phyloP scores from a whole-genome alignment of 2,329 filamentous ascomycete genomes.

The Simplicillium aogashimaense region DNA sequence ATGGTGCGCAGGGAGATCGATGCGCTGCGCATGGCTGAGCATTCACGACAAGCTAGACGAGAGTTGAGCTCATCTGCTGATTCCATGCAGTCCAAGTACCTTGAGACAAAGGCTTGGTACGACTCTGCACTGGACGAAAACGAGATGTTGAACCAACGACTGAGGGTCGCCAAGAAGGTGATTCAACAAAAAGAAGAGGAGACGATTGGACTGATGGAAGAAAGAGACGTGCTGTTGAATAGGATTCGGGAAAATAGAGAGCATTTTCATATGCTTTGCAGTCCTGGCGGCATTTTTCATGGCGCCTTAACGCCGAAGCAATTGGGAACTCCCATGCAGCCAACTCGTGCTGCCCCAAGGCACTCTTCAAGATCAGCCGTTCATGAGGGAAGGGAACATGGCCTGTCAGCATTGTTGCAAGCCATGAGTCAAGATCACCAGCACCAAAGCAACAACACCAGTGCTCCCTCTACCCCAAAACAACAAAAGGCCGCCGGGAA shows the following conservation, averaged over 20 bases:
- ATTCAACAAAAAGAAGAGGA: constrained; percentile 73
- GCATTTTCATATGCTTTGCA: constrained; percentile 70
- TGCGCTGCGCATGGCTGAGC: constrained; percentile 65
- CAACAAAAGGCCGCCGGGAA: constrained; percentile 25
- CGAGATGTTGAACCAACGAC: constrained; percentile 49
- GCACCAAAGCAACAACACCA: constrained; percentile 37
- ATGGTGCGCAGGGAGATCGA: constrained; percentile 86
- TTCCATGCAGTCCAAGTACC: constrained; percentile 41
- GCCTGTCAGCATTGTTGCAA: constrained; percentile 71
- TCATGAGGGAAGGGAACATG: constrained; percentile 39
- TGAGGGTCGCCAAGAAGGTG: constrained; percentile 66
- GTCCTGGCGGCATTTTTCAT: constrained; percentile 60
- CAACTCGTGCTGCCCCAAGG: constrained; percentile 35
- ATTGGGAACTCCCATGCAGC: constrained; percentile 32
- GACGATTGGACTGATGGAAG: constrained; percentile 58
- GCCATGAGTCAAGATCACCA: constrained; percentile 61
- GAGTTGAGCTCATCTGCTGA: constrained; percentile 43
- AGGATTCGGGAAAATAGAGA: constrained; percentile 85
- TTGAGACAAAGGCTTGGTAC: constrained; percentile 56
- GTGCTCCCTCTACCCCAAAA: constrained; percentile 60
- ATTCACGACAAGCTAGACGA: constrained; percentile 50
- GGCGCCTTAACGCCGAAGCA: constrained; percentile 48
- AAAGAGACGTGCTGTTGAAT: constrained; percentile 67
- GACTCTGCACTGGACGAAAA: constrained; percentile 60
- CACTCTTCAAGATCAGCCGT: constrained; percentile 39